Percentiles rank a stretch among this genome's conserved stretches.
Evolutionary conservation across 2,329 filamentous ascomycete genomes (phyloP).

Genomic region (Colletotrichum lini): DNA sequence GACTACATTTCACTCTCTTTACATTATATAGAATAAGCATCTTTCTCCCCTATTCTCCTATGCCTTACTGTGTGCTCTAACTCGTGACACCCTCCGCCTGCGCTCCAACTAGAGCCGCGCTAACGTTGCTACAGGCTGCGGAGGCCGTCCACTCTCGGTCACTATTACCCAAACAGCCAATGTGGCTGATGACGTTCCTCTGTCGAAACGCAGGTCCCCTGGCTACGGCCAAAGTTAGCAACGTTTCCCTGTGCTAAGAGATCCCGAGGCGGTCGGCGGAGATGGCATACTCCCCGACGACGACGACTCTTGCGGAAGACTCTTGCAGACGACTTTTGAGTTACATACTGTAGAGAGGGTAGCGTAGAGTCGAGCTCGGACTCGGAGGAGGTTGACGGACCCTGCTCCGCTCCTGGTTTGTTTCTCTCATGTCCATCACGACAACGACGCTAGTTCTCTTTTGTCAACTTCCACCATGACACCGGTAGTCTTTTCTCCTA

Average conservation of each 20-base stretch:
- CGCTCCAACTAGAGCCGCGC: neutral
- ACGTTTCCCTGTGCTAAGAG: neutral
- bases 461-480: neutral
- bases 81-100: neutral
- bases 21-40: too few species aligned
- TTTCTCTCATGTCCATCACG: too few species aligned
- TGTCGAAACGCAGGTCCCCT: neutral
- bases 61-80: too few species aligned
- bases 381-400: neutral
- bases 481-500: too few species aligned
- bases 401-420: neutral
- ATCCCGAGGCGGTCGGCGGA: neutral
- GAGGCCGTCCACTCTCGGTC: neutral
- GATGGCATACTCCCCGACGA: neutral
- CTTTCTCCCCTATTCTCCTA: too few species aligned
- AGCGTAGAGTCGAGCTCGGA: neutral
- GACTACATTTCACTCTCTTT: too few species aligned
- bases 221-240: neutral
- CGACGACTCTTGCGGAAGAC: neutral
- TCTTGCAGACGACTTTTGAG: too few species aligned
- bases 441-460: neutral
- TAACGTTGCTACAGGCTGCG: neutral
- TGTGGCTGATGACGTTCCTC: neutral
- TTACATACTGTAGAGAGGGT: neutral
- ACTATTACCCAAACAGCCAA: neutral